These are phyloP conservation scores for Pleurotus salmoneostramineus DNA, from an alignment of 768 basidiomycete species.

Conservation along the genomic window DNA sequence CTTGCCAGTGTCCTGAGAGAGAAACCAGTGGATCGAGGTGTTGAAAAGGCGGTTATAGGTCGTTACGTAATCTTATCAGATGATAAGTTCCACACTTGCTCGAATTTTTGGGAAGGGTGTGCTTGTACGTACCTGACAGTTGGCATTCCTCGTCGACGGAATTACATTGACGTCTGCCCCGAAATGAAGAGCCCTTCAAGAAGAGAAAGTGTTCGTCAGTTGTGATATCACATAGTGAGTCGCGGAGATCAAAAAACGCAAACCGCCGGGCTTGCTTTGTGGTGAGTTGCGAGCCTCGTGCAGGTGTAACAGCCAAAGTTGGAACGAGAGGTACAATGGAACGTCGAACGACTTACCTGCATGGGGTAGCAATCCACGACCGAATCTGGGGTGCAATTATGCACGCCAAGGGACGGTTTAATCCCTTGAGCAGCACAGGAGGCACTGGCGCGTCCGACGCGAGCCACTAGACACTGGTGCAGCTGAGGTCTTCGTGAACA, in stretches of 20 bases:
- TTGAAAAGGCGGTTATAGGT: no score
- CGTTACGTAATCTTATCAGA: no score
- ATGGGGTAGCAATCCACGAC: background rate
- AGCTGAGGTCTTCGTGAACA: no score
- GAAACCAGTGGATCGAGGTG: no score
- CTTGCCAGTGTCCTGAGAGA: no score
- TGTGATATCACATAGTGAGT: background rate
- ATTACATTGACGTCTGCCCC: no score
- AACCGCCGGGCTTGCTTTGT: conserved; percentile 5
- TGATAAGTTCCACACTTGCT: no score
- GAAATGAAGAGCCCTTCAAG: no score
- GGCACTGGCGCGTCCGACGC: background rate
- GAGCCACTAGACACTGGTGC: no score
- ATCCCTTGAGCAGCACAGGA: background rate
- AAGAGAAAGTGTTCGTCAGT: background rate
- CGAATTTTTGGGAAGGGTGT: no score
- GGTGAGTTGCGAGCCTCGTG: conserved; percentile 7
- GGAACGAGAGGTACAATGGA: conserved; percentile 5
- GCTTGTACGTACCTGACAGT: no score
- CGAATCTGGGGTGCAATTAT: conserved; percentile 1
- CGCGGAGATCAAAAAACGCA: conserved; percentile 3
- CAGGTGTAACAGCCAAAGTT: background rate
- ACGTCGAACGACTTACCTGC: background rate
- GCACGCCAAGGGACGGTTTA: background rate
- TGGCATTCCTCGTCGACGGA: no score